Evolutionary conservation across 2,329 filamentous ascomycete genomes (phyloP).

Genomic region (Clarireedia homoeocarpa): DNA sequence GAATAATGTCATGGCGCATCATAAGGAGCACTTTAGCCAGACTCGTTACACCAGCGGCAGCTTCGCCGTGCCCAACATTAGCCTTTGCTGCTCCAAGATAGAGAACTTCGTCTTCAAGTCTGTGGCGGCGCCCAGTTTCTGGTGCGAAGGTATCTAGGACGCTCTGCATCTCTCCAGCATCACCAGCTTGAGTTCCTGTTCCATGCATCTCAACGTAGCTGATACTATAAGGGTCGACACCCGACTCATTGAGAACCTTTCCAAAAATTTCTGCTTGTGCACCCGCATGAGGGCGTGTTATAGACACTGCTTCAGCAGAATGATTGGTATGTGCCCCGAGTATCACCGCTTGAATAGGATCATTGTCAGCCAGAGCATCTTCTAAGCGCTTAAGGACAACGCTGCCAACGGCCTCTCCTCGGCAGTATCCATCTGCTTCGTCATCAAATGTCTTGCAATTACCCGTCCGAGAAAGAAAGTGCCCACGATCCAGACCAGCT

Average conservation of each 20-base stretch:
- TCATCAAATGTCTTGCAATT: constrained; percentile 43
- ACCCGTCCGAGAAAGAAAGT: constrained; percentile 14
- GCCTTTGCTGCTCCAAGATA: constrained; percentile 10
- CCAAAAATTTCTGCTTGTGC: constrained; percentile 31
- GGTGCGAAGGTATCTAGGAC: constrained; percentile 11
- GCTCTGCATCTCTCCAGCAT: constrained; percentile 13
- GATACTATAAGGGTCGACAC: constrained; percentile 16
- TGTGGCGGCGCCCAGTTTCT: constrained; percentile 20
- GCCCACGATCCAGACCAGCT: constrained; percentile 7
- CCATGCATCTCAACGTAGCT: constrained; percentile 17
- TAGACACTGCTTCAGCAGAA: constrained; percentile 37
- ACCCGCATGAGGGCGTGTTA: constrained; percentile 36
- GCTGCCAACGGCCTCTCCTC: constrained; percentile 50
- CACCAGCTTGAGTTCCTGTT: constrained; percentile 17
- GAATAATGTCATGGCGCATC: constrained; percentile 14
- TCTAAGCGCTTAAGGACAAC: constrained; percentile 50
- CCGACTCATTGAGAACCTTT: constrained; percentile 2
- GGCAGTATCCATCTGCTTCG: constrained; percentile 55
- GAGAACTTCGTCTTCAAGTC: constrained; percentile 2
- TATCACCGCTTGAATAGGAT: constrained; percentile 38
- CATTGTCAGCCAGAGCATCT: constrained; percentile 34
- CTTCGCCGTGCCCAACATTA: constrained; percentile 14
- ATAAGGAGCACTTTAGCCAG: constrained; percentile 22
- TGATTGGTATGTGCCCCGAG: constrained; percentile 34
- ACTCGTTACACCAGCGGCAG: constrained; percentile 19